Evolutionary conservation across 192 early-diverging fungal species (phyloP).

Genomic region (Cladochytrium replicatum): DNA sequence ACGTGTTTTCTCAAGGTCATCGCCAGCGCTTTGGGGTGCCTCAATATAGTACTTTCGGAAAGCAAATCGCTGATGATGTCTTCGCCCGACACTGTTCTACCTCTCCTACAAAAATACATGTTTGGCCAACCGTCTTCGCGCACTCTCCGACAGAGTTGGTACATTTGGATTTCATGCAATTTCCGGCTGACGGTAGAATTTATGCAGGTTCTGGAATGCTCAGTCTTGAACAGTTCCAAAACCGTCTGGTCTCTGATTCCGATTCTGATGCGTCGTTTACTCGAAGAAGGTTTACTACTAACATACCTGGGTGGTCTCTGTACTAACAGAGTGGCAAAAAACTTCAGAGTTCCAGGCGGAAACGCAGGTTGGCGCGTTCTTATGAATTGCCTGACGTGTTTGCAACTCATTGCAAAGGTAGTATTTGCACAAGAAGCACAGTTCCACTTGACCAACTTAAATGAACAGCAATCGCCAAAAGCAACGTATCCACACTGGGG

Average conservation of each 20-base stretch:
- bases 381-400: constrained; percentile 3
- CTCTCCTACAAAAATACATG: constrained; percentile 4
- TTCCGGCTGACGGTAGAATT: neutral
- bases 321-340: neutral
- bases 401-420: constrained; percentile 28
- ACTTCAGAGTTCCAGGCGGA: neutral
- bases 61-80: constrained; percentile 17
- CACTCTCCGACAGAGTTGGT: neutral
- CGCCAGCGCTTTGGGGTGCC: constrained; percentile 7
- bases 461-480: constrained; percentile 18
- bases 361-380: neutral
- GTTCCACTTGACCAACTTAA: neutral
- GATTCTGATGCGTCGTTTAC: constrained; percentile 8
- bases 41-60: constrained; percentile 24
- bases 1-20: constrained; percentile 16
- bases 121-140: neutral
- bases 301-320: neutral
- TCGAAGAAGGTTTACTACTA: constrained; percentile 6
- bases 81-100: constrained; percentile 1
- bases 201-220: neutral
- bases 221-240: neutral
- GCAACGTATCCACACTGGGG: constrained; percentile 28
- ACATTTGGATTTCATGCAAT: neutral
- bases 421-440: neutral
- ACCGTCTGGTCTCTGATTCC: neutral